phyloP scores from a whole-genome alignment of 345 rosid genomes.

The Erodium maritimum region DNA sequence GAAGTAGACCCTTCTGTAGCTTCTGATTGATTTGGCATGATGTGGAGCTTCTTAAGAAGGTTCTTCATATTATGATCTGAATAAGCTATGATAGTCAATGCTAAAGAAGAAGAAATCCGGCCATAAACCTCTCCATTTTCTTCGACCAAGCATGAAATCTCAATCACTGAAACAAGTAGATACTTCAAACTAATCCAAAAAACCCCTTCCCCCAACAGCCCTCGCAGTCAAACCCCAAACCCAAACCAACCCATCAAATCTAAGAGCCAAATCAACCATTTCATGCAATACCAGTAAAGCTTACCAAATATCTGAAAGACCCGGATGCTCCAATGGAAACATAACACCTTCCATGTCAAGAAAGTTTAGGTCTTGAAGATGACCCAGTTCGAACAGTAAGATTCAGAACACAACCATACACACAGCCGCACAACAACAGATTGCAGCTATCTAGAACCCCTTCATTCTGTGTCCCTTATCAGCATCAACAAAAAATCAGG shows the following conservation, averaged over 20 bases:
- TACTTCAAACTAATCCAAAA: constrained; percentile 10
- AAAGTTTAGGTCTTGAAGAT: too few species aligned
- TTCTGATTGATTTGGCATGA: constrained; percentile 48
- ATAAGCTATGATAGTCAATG: constrained; percentile 19
- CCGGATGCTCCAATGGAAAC: constrained; percentile 8
- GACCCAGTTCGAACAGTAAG: too few species aligned
- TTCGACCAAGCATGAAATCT: constrained; percentile 40
- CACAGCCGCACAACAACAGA: too few species aligned
- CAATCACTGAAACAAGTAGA: constrained; percentile 6
- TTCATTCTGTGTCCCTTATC: too few species aligned
- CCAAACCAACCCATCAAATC: constrained; percentile 1
- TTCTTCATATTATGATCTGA: constrained; percentile 55
- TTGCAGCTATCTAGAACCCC: too few species aligned
- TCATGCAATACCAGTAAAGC: constrained; percentile 16
- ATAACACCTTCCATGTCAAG: too few species aligned
- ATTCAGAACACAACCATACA: too few species aligned
- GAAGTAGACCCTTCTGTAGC: constrained; percentile 54
- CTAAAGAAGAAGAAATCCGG: constrained; percentile 41
- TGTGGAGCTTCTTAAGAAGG: constrained; percentile 73
- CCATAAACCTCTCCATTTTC: constrained; percentile 60
- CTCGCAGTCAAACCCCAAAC: constrained; percentile 7
- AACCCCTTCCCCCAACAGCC: constrained; percentile 6
- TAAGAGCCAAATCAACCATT: constrained; percentile 17
- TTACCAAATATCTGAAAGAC: constrained; percentile 18
- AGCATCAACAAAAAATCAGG: too few species aligned